phyloP scores from a whole-genome alignment of 2,329 filamentous ascomycete genomes.

The Paramyrothecium roridum region DNA sequence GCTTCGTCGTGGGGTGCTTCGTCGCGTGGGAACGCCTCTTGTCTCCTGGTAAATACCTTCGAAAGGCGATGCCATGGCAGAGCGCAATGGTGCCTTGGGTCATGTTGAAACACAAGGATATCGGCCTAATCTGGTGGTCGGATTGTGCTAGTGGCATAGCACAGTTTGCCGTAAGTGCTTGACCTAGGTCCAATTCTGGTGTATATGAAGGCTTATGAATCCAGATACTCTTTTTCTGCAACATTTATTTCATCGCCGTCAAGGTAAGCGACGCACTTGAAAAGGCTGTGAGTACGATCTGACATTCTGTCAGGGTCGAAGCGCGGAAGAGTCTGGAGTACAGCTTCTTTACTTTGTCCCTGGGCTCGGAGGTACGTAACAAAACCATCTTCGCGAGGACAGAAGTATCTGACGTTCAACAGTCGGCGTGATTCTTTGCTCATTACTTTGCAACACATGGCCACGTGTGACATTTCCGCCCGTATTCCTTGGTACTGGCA shows the following conservation, averaged over 20 bases:
- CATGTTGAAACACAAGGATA: constrained; percentile 55
- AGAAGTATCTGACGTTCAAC: not conserved
- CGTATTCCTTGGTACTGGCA: constrained; percentile 51
- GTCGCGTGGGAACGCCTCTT: constrained; percentile 53
- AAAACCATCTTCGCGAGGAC: not conserved
- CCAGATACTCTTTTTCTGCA: constrained; percentile 64
- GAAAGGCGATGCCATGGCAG: constrained; percentile 31
- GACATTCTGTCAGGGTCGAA: constrained; percentile 35
- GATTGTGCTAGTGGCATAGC: constrained; percentile 58
- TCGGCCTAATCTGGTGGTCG: constrained; percentile 58
- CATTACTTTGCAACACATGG: constrained; percentile 57
- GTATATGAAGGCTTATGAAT: constrained; percentile 30
- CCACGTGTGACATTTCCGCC: constrained; percentile 60
- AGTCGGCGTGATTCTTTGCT: constrained; percentile 54
- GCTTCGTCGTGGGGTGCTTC: constrained; percentile 36
- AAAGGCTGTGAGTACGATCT: not conserved
- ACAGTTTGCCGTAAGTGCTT: constrained; percentile 40
- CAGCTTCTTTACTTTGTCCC: constrained; percentile 63
- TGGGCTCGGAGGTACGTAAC: constrained; percentile 53
- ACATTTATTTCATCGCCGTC: constrained; percentile 65
- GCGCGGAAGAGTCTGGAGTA: constrained; percentile 46
- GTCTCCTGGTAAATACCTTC: constrained; percentile 47
- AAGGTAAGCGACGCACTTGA: constrained; percentile 17
- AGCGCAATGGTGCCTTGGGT: constrained; percentile 62
- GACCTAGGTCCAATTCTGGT: not conserved